Conservation (phyloP, 164 flowering plant genomes). For the Saururus chinensis region DNA sequence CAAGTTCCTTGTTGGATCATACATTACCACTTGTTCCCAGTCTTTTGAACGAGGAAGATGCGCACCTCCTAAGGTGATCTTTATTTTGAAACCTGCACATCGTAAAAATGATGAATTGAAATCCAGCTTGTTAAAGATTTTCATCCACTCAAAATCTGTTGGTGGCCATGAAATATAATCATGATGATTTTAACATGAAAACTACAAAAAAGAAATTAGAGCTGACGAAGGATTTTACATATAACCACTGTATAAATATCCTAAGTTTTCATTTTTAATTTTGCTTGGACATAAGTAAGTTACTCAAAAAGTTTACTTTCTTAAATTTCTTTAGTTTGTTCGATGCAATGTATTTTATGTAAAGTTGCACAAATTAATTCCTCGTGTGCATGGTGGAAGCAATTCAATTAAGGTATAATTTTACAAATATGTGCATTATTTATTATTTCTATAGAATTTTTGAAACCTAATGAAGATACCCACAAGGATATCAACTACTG, state of each 20-base stretch:
- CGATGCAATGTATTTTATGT: conserved; percentile 49
- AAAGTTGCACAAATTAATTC: conserved; percentile 34
- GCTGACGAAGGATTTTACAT: not conserved
- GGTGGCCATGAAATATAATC: too few relatives aligned
- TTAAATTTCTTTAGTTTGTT: conserved; percentile 1
- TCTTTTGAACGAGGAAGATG: conserved; percentile 73
- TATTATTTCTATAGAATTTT: not conserved
- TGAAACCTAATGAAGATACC: not conserved
- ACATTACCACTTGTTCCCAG: conserved; percentile 75
- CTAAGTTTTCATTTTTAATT: not conserved
- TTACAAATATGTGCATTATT: too few relatives aligned
- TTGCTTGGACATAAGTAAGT: not conserved
- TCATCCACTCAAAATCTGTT: too few relatives aligned
- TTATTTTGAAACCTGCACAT: not conserved
- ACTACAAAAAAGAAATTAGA: too few relatives aligned
- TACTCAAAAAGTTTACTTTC: not conserved
- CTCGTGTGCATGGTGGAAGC: conserved; percentile 32
- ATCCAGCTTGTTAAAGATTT: too few relatives aligned
- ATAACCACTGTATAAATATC: too few relatives aligned
- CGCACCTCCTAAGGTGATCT: conserved; percentile 69
- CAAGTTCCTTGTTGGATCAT: conserved; percentile 79
- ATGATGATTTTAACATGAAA: too few relatives aligned
- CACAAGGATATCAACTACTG: not conserved
- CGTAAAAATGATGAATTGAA: not conserved
- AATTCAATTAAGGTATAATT: conserved; percentile 32